Conservation (phyloP, 768 basidiomycete genomes). For the Lepiota brunneoincarnata region DNA sequence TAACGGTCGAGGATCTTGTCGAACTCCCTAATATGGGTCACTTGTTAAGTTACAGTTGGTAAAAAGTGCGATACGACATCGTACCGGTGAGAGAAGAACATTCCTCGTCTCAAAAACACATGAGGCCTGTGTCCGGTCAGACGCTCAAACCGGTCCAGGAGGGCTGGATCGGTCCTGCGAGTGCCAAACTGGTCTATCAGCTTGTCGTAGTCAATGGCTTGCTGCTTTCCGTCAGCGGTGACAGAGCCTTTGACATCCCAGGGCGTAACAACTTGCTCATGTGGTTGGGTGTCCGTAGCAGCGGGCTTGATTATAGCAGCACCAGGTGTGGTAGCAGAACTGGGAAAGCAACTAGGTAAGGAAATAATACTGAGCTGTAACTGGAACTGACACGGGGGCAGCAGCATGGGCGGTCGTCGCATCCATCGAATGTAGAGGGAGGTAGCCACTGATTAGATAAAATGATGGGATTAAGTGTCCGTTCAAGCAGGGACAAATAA, state of each 20-base stretch:
- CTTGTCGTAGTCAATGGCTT: slow-evolving; percentile 96
- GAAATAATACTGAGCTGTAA: no score
- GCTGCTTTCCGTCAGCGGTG: slow-evolving; percentile 83
- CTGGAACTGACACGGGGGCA: no score
- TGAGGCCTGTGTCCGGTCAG: slow-evolving; percentile 90
- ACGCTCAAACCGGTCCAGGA: slow-evolving; percentile 87
- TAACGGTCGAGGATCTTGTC: slow-evolving; percentile 92
- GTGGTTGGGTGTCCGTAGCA: slow-evolving; percentile 15
- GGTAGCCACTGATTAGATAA: slow-evolving; percentile 3
- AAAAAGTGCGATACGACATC: slow-evolving; percentile 17
- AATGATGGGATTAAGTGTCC: slow-evolving; percentile 19
- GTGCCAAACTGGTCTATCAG: slow-evolving; percentile 94
- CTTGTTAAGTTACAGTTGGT: not conserved
- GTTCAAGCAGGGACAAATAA: slow-evolving; percentile 22
- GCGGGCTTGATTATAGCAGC: slow-evolving; percentile 10
- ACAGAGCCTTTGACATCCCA: slow-evolving; percentile 97
- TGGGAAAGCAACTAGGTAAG: no score
- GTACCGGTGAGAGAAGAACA: slow-evolving; percentile 98
- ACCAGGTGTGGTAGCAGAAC: no score
- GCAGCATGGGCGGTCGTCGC: not conserved
- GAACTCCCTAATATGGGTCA: slow-evolving; percentile 65
- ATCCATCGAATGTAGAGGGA: slow-evolving; percentile 1
- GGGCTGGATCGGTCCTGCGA: slow-evolving; percentile 65
- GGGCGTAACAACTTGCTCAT: slow-evolving; percentile 86
- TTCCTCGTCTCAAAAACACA: slow-evolving; percentile 81